phyloP scores from a whole-genome alignment of 2,329 filamentous ascomycete species.

The Colletotrichum sp. region DNA sequence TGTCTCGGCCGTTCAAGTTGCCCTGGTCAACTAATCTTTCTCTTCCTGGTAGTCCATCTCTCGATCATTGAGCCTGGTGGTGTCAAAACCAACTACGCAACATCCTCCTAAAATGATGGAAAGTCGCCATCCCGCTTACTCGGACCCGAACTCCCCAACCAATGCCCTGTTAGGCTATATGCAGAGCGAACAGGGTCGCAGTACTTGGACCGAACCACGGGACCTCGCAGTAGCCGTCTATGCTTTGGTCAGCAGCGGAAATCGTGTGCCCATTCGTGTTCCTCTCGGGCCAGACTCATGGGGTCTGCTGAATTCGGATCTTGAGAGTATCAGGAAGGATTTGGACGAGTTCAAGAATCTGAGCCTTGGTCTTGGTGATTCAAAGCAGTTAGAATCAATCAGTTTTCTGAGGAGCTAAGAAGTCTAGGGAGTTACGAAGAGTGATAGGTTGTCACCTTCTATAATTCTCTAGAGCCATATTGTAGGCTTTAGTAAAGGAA shows the following conservation, averaged over 20 bases:
- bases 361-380: not conserved
- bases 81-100: conserved; percentile 35
- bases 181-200: not conserved
- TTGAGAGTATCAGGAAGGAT: not conserved
- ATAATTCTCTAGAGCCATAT: too few species aligned
- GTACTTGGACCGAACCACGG: not conserved
- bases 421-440: too few species aligned
- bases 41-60: conserved; percentile 37
- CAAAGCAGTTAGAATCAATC: not conserved
- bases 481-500: too few species aligned
- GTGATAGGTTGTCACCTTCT: too few species aligned
- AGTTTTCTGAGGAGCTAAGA: not conserved
- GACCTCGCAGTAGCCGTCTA: not conserved
- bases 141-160: not conserved
- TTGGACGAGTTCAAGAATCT: not conserved
- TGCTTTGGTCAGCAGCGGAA: not conserved
- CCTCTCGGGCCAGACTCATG: not conserved
- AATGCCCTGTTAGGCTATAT: not conserved
- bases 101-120: not conserved
- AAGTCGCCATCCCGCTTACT: not conserved
- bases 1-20: too few species aligned
- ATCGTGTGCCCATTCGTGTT: not conserved
- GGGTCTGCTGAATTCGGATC: not conserved
- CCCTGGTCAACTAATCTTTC: not conserved
- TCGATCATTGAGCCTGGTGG: conserved; percentile 46